Evolutionary conservation across 2,329 filamentous ascomycete species (phyloP).

Genomic region (Paramyrothecium roridum): DNA sequence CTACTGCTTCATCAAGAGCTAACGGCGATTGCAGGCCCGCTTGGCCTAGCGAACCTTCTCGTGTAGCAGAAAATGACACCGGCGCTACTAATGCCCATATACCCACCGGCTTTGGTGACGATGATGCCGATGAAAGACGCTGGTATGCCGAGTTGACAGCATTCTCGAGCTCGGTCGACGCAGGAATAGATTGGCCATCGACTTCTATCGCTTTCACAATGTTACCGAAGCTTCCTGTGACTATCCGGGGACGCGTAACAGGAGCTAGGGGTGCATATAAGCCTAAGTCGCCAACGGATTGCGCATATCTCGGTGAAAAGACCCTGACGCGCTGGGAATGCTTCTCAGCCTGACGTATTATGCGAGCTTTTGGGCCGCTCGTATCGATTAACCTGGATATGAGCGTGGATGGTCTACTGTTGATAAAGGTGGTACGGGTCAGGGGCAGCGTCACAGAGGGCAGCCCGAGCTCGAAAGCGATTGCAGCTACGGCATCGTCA

Average conservation of each 20-base stretch:
- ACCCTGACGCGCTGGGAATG: slow-evolving; percentile 33
- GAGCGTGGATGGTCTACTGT: slow-evolving; percentile 60
- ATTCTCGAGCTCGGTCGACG: slow-evolving; percentile 68
- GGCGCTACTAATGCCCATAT: slow-evolving; percentile 74
- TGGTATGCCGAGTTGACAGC: slow-evolving; percentile 59
- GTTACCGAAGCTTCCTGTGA: slow-evolving; percentile 71
- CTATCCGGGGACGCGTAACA: slow-evolving; percentile 58
- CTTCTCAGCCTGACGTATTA: slow-evolving; percentile 29
- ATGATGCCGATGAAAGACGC: slow-evolving; percentile 18
- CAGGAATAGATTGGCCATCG: slow-evolving; percentile 47
- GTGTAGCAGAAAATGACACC: slow-evolving; percentile 9
- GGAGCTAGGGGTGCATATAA: slow-evolving; percentile 52
- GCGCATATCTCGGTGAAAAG: slow-evolving; percentile 12
- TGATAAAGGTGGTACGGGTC: slow-evolving; percentile 76
- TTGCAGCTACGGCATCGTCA: slow-evolving; percentile 32
- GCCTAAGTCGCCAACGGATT: slow-evolving; percentile 17
- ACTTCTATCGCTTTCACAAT: slow-evolving; percentile 65
- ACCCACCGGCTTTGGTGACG: slow-evolving; percentile 39
- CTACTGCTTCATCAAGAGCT: slow-evolving; percentile 6
- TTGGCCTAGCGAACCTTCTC: not conserved
- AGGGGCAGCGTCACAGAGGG: slow-evolving; percentile 57
- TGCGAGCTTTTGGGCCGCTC: slow-evolving; percentile 9
- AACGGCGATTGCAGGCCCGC: not conserved
- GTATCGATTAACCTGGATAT: slow-evolving; percentile 31
- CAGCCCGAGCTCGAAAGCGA: slow-evolving; percentile 37